Percentiles rank a stretch among this genome's conserved stretches.
These are phyloP conservation scores for Corymbia calophylla DNA, from an alignment of 441 rosid species.

Conservation along the genomic window DNA sequence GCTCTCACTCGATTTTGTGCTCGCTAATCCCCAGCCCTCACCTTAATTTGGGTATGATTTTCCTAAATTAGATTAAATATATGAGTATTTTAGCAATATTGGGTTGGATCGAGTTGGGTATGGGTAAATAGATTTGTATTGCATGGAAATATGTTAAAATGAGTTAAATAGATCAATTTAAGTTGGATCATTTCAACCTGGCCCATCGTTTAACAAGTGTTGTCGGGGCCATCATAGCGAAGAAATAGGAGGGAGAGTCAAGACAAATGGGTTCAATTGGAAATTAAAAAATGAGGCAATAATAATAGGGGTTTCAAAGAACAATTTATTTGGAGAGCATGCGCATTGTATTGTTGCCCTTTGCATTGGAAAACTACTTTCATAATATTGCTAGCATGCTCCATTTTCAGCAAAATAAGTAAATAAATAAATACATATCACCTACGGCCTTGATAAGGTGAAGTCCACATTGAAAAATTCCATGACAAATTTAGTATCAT, in stretches of 20 bases:
- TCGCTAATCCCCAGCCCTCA: rapidly evolving
- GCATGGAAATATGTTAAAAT: neutral
- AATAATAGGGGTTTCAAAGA: neutral
- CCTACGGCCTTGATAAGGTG: neutral
- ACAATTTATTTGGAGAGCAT: neutral
- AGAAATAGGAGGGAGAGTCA: neutral
- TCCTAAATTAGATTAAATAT: too few species aligned
- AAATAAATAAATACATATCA: too few species aligned
- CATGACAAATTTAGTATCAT: neutral
- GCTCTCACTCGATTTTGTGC: neutral
- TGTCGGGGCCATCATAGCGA: neutral
- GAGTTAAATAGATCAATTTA: too few species aligned
- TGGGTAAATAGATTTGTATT: too few species aligned
- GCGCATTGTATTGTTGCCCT: neutral
- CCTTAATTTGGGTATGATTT: neutral
- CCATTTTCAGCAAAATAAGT: neutral
- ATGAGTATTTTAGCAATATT: neutral
- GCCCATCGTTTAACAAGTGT: neutral
- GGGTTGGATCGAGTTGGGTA: too few species aligned
- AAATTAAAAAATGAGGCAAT: neutral
- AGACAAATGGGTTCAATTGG: neutral
- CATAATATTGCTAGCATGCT: neutral
- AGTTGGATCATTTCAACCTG: too few species aligned
- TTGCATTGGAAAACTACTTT: neutral
- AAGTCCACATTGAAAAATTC: neutral